These are phyloP conservation scores for Pyrenophora graminea DNA, from an alignment of 2,329 filamentous ascomycete species.

Conservation along the genomic window DNA sequence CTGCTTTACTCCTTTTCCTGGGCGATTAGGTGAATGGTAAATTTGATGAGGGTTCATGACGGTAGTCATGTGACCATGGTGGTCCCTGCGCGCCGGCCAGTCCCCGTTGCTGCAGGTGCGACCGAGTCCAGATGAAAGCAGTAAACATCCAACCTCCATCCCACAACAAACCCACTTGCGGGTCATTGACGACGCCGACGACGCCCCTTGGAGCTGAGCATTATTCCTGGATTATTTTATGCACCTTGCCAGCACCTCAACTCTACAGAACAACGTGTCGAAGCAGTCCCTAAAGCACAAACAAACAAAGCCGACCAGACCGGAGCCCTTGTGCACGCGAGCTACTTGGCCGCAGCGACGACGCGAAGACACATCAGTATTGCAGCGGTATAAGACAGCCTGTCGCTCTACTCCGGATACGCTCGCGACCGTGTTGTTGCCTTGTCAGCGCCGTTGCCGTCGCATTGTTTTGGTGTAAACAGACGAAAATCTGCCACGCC, in stretches of 20 bases:
- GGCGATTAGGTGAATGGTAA: conserved; percentile 8
- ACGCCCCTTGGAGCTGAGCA: conserved; percentile 24
- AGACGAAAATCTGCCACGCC: conserved; percentile 23
- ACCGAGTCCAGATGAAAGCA: conserved; percentile 22
- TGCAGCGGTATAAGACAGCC: neutral
- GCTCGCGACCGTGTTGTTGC: conserved; percentile 1
- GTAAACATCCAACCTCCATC: conserved; percentile 27
- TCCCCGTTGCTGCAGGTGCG: conserved; percentile 26
- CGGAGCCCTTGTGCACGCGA: conserved; percentile 3
- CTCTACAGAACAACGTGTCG: conserved; percentile 12
- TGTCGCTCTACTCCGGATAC: neutral
- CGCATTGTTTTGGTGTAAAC: conserved; percentile 45
- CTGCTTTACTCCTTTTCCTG: conserved; percentile 2
- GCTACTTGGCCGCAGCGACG: conserved; percentile 2
- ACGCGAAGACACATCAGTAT: conserved; percentile 3
- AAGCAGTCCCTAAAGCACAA: conserved; percentile 15
- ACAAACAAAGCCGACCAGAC: conserved; percentile 22
- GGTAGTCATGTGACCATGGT: conserved; percentile 14
- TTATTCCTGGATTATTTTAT: conserved; percentile 20
- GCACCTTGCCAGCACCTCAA: conserved; percentile 12
- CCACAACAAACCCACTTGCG: conserved; percentile 33
- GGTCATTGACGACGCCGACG: conserved; percentile 23
- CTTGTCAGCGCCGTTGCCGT: conserved; percentile 17
- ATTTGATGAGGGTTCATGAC: conserved; percentile 12
- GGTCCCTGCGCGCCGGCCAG: conserved; percentile 18